Evolutionary conservation across 345 rosid species (phyloP), one percentile per base, ranked within the genome.

Genomic region (Pugionium dolabratum): DNA sequence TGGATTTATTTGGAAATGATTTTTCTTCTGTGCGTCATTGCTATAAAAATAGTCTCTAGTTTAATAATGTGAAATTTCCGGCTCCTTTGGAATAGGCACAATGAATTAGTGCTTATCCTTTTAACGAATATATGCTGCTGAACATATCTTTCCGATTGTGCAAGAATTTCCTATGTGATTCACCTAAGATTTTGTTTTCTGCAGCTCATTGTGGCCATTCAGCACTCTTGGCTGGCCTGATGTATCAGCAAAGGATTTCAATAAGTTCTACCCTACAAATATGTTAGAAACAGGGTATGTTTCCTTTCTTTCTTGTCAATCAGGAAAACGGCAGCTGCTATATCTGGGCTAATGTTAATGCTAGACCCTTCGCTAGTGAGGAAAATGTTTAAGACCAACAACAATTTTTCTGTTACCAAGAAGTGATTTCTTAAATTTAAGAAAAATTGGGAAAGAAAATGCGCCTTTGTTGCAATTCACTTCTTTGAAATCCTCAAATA

Each of bases 161-260:
- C 28, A 70, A 35, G 62, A 45, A 31, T 25, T 43, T 59, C 59
- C 18, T 49, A n/a, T 36, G 43, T 55, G 30, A 42, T 57, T 57
- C 30, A 44, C 48, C 67, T 43, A 58, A 8, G 43, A 47, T 64
- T 50, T 42, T 67, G 59, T 54, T 60, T 70, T 55, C 25, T 74
- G 47, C 84, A 93, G 98, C 69, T 85, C 91, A 5, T 77, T 93
- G 39, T 93, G 98, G 98, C 98, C 98, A 70, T 93, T 93, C 78
- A 93, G 96, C 78, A 93, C 97, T 55, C 97, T 90, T 71, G 98
- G 98, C 46, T 93, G 98, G 98, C 98, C 98, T 31, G 90, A 90
- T 69, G 78, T 69, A 35, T 82, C 87, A 9, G 63, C 87, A 9
- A 85, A 85, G 70, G 98, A 93, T 75, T 93, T 85, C 30, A 83